Evolutionary conservation across 371 early-diverging fungal genomes (phyloP), one percentile per base, ranked within the genome.

Genomic region (Pancytospora epiphaga): DNA sequence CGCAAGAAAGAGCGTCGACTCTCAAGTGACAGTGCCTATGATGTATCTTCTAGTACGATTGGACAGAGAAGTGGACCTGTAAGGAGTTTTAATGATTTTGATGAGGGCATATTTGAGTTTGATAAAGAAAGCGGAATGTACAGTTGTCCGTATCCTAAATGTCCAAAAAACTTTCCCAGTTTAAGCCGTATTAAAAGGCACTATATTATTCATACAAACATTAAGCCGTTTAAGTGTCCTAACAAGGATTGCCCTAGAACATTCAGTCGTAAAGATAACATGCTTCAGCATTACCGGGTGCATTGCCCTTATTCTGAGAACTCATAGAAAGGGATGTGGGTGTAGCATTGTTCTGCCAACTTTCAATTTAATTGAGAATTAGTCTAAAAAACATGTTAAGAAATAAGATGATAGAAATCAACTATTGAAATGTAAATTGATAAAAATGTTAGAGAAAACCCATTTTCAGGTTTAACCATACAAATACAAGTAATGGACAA

Each of bases 181-280:
- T 43, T 81, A 4, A 76, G 76, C 58, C 38, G 82, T 60, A 77
- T 80, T 22, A 75, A 78, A 65, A 70, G 83, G 61, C 83, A 83
- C 57, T 83, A 80, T 58, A 76, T 81, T 38, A 72, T 83, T 0
- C 83, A 83, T 58, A 83, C 83, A 25, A 77, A 69, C 25, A 52
- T 69, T 3, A 81, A 81, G 52, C 81, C 81, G 22, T 83, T 78
- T 63, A 80, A 77, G 61, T 83, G 83, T 65, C 38, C 74, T n/a
- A 81, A 77, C 49, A 29, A 40, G n/a, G 69, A 72, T 15, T 83
- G 83, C 62, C 49, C 39, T 22, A 81, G 76, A 65, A 75, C 69
- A 40, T 83, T 83, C 66, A 81, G 81, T 34, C 38, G 83, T 51
- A 80, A 80, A 38, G 83, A 83, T 50, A 83, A 83, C 60, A 83